Conservation (phyloP, 129 eudicot genomes). For the Tanacetum coccineum region DNA sequence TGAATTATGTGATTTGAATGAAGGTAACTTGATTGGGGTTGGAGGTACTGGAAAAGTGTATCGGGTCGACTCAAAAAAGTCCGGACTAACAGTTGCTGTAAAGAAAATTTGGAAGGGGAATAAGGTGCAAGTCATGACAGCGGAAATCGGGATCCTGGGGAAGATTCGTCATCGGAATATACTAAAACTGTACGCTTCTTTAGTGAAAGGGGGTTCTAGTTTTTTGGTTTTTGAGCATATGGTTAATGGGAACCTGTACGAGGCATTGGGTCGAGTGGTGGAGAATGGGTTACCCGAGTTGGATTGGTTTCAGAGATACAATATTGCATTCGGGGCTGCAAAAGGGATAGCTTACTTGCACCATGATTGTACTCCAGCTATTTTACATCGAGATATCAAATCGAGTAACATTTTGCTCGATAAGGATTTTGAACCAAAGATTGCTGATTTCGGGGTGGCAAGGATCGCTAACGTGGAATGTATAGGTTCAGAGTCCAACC, state of each 20-base stretch:
- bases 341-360: conserved; percentile 88
- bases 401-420: conserved; percentile 86
- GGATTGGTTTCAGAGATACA: conserved; percentile 72
- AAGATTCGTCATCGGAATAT: conserved; percentile 75
- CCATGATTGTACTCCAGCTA: conserved; percentile 80
- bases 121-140: conserved; percentile 42
- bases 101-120: conserved; percentile 68
- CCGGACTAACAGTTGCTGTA: conserved; percentile 75
- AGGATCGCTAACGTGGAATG: conserved; percentile 39
- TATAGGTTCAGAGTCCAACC: conserved; percentile 48
- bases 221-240: conserved; percentile 87
- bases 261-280: conserved; percentile 53
- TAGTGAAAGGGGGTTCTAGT: conserved; percentile 57
- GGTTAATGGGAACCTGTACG: conserved; percentile 72
- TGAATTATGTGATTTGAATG: conserved; percentile 59
- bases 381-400: conserved; percentile 82
- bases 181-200: conserved; percentile 70
- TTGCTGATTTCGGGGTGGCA: conserved; percentile 95
- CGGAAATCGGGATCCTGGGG: conserved; percentile 80
- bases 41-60: conserved; percentile 95
- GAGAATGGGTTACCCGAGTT: conserved; percentile 58
- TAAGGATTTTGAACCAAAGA: conserved; percentile 76
- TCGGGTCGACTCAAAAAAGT: conserved; percentile 66
- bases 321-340: conserved; percentile 84
- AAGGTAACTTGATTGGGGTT: conserved; percentile 68